Evolutionary conservation across 345 rosid genomes (phyloP).

Genomic region (Pistacia integerrima): DNA sequence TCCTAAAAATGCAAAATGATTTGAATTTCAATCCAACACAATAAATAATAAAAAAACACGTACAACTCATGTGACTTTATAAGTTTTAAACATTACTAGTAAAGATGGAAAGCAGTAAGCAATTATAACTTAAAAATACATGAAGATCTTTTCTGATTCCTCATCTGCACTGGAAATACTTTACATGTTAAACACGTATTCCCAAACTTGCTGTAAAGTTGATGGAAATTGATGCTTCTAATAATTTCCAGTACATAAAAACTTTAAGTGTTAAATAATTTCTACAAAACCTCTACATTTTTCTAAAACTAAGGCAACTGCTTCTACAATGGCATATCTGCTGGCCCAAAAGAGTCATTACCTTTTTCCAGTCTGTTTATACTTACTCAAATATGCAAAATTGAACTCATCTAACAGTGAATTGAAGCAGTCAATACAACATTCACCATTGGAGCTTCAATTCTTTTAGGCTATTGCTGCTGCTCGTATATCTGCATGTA

Average conservation of each 20-base stretch:
- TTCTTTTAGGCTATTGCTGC: slow-evolving; percentile 33
- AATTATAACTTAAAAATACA: neutral
- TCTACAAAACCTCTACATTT: neutral
- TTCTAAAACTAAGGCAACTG: neutral
- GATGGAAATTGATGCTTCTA: neutral
- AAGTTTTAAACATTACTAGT: too few species aligned
- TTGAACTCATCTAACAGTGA: neutral
- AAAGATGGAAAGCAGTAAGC: neutral
- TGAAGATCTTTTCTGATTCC: neutral
- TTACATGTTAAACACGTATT: neutral
- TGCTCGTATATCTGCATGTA: slow-evolving; percentile 98
- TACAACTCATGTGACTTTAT: too few species aligned
- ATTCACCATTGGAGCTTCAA: neutral
- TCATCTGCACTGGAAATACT: neutral
- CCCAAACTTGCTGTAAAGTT: neutral
- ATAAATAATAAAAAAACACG: too few species aligned
- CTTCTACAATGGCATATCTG: neutral
- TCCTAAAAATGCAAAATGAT: too few species aligned
- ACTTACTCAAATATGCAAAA: neutral
- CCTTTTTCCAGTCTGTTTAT: neutral
- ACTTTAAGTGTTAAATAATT: neutral
- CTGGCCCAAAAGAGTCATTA: neutral
- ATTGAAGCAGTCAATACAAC: neutral
- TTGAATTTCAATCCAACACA: too few species aligned
- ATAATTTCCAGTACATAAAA: neutral